A percentile compares a stretch with the other conserved stretches of the same genome.
Conservation (phyloP, 2,329 filamentous ascomycete genomes). For the Penicillium sclerotiorum region DNA sequence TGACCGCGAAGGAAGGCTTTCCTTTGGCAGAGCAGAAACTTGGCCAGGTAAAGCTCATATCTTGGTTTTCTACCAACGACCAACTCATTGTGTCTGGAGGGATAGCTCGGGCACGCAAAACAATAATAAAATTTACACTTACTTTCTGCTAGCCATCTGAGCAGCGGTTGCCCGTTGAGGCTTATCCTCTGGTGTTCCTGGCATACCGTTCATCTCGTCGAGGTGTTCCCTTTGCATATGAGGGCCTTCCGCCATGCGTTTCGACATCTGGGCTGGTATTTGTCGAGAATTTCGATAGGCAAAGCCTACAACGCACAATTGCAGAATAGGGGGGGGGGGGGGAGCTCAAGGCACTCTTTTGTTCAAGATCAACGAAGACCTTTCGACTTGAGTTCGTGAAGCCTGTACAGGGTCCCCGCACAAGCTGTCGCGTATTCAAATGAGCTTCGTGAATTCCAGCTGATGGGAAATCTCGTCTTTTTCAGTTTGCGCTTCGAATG, state of each 20-base stretch:
- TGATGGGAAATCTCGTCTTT: background rate
- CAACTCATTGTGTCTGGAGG: no score
- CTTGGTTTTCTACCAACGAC: no score
- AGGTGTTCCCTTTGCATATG: slow-evolving; percentile 39
- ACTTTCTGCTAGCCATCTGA: slow-evolving; percentile 59
- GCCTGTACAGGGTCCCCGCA: background rate
- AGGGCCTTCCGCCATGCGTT: slow-evolving; percentile 40
- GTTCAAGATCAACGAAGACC: slow-evolving; percentile 3
- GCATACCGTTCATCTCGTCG: slow-evolving; percentile 40
- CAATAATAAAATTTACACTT: slow-evolving; percentile 36
- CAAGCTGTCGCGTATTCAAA: background rate
- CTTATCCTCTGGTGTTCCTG: slow-evolving; percentile 47
- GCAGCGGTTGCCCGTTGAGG: slow-evolving; percentile 57
- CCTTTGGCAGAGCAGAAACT: no score
- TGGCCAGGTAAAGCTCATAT: no score
- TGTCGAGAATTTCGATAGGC: background rate
- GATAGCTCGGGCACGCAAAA: background rate
- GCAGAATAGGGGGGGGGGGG: background rate
- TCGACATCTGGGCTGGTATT: slow-evolving; percentile 36
- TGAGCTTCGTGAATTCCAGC: background rate
- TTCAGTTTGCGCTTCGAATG: background rate
- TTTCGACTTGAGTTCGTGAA: slow-evolving; percentile 1
- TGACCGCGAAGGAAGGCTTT: background rate
- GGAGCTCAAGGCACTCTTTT: slow-evolving; percentile 8
- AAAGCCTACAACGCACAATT: slow-evolving; percentile 3